Percentiles rank a stretch among this genome's conserved stretches.
Conservation (phyloP, 2,329 filamentous ascomycete genomes). For the Fusarium protoensiforme region DNA sequence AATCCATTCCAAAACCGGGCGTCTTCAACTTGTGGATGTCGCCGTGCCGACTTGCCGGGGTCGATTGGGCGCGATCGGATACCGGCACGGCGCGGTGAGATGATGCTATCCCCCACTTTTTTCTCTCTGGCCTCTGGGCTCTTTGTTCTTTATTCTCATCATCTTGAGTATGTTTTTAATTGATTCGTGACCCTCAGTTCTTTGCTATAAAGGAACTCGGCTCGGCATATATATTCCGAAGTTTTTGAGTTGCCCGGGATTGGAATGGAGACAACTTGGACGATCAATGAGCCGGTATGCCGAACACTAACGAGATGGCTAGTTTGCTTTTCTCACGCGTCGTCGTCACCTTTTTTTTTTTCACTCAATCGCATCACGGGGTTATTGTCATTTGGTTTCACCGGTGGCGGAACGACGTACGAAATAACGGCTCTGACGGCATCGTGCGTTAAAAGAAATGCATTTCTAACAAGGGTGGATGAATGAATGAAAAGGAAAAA, state of each 20-base stretch:
- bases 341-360: neutral
- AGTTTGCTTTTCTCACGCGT: neutral
- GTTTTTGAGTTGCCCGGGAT: neutral
- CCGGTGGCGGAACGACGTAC: neutral
- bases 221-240: conserved; percentile 28
- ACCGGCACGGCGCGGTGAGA: conserved; percentile 46
- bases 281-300: conserved; percentile 23
- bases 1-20: conserved; percentile 21
- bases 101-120: conserved; percentile 42
- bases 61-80: conserved; percentile 45
- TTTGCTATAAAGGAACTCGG: neutral
- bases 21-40: conserved; percentile 40
- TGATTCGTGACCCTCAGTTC: no score
- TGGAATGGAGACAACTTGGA: conserved; percentile 2
- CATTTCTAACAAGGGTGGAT: neutral
- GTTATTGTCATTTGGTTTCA: neutral
- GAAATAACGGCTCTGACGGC: conserved; percentile 34
- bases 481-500: neutral
- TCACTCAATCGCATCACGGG: neutral
- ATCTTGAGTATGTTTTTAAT: neutral
- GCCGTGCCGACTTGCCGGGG: conserved; percentile 44
- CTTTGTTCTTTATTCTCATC: neutral
- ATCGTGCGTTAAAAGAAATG: neutral
- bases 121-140: neutral
- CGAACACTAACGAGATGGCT: neutral